Evolutionary conservation across 192 early-diverging fungal species (phyloP).

Genomic region (Gigaspora rosea): DNA sequence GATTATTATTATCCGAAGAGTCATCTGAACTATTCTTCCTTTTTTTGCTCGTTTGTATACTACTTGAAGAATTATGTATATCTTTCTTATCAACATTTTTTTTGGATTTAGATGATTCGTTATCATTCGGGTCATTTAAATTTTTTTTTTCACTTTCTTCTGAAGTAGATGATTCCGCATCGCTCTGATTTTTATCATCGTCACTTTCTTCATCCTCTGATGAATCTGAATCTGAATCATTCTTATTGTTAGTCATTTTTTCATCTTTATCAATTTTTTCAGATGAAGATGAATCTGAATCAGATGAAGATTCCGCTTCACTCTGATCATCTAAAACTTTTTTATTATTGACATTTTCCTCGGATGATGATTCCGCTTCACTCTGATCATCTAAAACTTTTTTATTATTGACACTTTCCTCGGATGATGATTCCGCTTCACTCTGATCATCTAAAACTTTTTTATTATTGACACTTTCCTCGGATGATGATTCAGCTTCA

Average conservation of each 20-base stretch:
- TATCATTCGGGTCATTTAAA: not conserved
- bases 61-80: no score
- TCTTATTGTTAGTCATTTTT: not conserved
- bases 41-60: no score
- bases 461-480: not conserved
- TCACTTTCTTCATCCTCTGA: not conserved
- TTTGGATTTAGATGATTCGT: not conserved
- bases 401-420: not conserved
- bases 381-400: no score
- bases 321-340: no score
- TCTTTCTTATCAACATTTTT: not conserved
- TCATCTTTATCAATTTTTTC: not conserved
- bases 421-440: not conserved
- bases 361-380: not conserved
- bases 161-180: not conserved
- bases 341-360: not conserved
- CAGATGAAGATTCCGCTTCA: not conserved
- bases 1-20: no score
- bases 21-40: no score
- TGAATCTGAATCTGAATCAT: not conserved
- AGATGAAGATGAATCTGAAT: not conserved
- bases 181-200: not conserved
- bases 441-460: no score
- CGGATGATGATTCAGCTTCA: not conserved
- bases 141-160: not conserved